Evolutionary conservation across 225 moss, liverwort and hornwort genomes (phyloP).

Genomic region (Pseudisothecium myosuroides): DNA sequence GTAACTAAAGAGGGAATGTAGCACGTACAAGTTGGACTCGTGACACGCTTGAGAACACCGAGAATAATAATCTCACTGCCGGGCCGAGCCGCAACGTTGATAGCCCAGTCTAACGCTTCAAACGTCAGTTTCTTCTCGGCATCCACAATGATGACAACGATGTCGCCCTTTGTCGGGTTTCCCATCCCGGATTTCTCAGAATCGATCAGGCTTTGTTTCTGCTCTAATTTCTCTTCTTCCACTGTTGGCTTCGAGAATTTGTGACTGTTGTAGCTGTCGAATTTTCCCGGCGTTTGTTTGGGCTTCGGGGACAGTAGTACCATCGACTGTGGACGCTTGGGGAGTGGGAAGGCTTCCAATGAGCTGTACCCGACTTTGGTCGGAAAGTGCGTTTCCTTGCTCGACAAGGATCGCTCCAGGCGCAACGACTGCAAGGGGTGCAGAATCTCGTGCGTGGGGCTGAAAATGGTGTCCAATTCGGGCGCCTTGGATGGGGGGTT

Average conservation of each 20-base stretch:
- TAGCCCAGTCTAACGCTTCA: conserved; percentile 30
- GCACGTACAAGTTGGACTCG: conserved; percentile 21
- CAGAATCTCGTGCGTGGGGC: conserved; percentile 38
- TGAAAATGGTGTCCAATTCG: conserved; percentile 23
- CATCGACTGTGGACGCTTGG: background rate
- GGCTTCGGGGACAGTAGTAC: background rate
- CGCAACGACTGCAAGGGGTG: conserved; percentile 34
- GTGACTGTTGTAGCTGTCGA: background rate
- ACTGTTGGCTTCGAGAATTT: background rate
- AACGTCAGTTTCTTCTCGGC: conserved; percentile 31
- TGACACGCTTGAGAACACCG: conserved; percentile 21
- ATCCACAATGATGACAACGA: conserved; percentile 18
- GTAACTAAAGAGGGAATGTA: background rate
- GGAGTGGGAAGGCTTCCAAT: background rate
- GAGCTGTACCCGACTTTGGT: background rate
- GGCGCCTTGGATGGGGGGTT: background rate
- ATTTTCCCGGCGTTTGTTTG: background rate
- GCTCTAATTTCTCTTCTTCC: conserved; percentile 1
- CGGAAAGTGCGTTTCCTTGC: background rate
- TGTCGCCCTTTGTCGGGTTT: background rate
- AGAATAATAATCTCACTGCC: conserved; percentile 23
- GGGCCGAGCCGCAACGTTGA: conserved; percentile 9
- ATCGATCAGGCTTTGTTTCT: conserved; percentile 10
- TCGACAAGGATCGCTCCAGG: conserved; percentile 4
- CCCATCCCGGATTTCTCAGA: background rate